A percentile compares a stretch with the other conserved stretches of the same genome.
phyloP scores from a whole-genome alignment of 768 basidiomycete genomes.

The Lactarius indigo region DNA sequence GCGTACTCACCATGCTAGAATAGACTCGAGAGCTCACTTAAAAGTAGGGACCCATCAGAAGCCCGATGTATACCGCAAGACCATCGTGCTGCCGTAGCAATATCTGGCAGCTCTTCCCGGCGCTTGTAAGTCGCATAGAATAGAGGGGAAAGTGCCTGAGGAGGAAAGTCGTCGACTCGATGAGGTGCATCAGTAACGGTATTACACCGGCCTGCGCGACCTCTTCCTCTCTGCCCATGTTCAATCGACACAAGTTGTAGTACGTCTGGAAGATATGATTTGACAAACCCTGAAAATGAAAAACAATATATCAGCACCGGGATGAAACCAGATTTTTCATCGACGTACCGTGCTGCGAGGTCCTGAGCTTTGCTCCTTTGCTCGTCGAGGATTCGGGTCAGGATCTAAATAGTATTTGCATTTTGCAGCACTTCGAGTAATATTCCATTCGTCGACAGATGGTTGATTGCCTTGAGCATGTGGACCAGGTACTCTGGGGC shows the following conservation, averaged over 20 bases:
- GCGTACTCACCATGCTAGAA: slow-evolving; percentile 76
- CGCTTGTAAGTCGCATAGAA: slow-evolving; percentile 95
- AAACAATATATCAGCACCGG: background rate
- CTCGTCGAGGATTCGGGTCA: slow-evolving; percentile 82
- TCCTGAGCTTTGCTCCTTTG: slow-evolving; percentile 72
- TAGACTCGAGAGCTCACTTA: slow-evolving; percentile 89
- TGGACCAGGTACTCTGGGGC: slow-evolving; percentile 80
- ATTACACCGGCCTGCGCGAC: slow-evolving; percentile 95
- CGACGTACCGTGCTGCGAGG: slow-evolving; percentile 72
- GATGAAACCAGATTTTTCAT: background rate
- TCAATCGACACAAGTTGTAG: slow-evolving; percentile 92
- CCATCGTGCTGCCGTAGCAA: slow-evolving; percentile 90
- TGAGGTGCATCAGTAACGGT: slow-evolving; percentile 84
- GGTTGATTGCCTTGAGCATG: slow-evolving; percentile 93
- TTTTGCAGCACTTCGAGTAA: slow-evolving; percentile 93
- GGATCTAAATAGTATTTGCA: slow-evolving; percentile 88
- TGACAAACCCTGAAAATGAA: slow-evolving; percentile 78
- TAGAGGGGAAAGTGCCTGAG: slow-evolving; percentile 93
- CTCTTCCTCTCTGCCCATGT: slow-evolving; percentile 94
- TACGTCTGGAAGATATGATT: slow-evolving; percentile 98
- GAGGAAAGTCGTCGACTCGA: slow-evolving; percentile 83
- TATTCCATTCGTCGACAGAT: slow-evolving; percentile 89
- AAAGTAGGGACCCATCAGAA: slow-evolving; percentile 84
- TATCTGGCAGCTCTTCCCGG: slow-evolving; percentile 88
- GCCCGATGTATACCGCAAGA: slow-evolving; percentile 70